A percentile compares a stretch with the other conserved stretches of the same genome.
Conservation (phyloP, 768 basidiomycete genomes). For the Lyophyllum semitale region DNA sequence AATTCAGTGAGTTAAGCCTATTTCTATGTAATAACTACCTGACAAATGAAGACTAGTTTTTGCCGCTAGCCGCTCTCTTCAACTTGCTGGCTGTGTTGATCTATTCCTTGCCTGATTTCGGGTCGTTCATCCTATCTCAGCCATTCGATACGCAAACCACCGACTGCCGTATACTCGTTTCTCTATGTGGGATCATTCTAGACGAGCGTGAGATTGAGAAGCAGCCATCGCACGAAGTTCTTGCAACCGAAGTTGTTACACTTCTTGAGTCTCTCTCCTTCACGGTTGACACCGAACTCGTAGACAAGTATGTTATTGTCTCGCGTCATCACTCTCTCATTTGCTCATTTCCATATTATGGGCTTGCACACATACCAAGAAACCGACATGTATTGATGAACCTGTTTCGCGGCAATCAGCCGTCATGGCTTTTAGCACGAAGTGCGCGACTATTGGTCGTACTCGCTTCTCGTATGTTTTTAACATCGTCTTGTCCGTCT, state of each 20-base stretch:
- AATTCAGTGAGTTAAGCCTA: slow-evolving; percentile 39
- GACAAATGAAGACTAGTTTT: slow-evolving; percentile 35
- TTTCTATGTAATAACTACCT: background rate
- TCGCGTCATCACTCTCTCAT: background rate
- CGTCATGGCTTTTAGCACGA: slow-evolving; percentile 50
- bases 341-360: slow-evolving; percentile 2
- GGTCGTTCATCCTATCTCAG: slow-evolving; percentile 34
- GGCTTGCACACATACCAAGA: slow-evolving; percentile 34
- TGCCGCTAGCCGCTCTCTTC: slow-evolving; percentile 50
- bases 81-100: slow-evolving; percentile 50
- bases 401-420: slow-evolving; percentile 54
- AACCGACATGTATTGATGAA: slow-evolving; percentile 42
- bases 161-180: slow-evolving; percentile 35
- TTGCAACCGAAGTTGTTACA: slow-evolving; percentile 44
- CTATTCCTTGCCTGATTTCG: slow-evolving; percentile 51
- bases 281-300: slow-evolving; percentile 43
- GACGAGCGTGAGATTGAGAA: slow-evolving; percentile 37
- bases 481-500: background rate
- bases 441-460: slow-evolving; percentile 52
- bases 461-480: slow-evolving; percentile 54
- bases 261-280: slow-evolving; percentile 60
- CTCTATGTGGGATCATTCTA: slow-evolving; percentile 44
- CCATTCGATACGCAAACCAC: slow-evolving; percentile 21
- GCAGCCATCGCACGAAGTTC: slow-evolving; percentile 25
- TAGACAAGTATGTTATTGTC: slow-evolving; percentile 33